Base-by-base conservation (phyloP, 495 filamentous ascomycete species). In the Viridothelium virens region DNA sequence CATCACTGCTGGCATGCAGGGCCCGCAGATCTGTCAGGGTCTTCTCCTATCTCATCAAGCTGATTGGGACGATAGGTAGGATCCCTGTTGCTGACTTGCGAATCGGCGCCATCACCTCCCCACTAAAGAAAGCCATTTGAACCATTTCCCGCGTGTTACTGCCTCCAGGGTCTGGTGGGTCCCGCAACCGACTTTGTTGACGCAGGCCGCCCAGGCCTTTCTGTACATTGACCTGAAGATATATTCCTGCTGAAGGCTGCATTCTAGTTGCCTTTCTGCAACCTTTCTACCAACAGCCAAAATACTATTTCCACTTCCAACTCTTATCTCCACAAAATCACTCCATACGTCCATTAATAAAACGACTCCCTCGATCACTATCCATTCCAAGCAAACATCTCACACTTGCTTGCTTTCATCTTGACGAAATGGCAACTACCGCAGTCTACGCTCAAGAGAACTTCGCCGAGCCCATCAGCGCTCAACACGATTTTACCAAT, bases 401-500 rank as follows among this genome's bases (percentile, higher is more conserved):
- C 48, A 53, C 25, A 11, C n/a, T 46, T 16, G 10, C 48, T 16
- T 53, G 12, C 14, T 36, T 7, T 9, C 53, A 36, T 53, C 48
- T n/a, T 5, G 36, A 59, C n/a, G 3, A 59, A 18, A 36, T 36
- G n/a, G 31, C 53, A 7, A 3, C 53, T 36, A 34, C 53, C 36
- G 61, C 61, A 66, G 73, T 71, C 48, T 77, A 71, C 69, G 48
- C 72, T 18, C 62, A 68, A 9, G 66, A 61, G 0, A 33, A 63
- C 50, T 72, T 68, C 64, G 67, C 68, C 31, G 68, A 72, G 41
- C 72, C 72, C 25, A 68, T 70, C 63, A 65, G 67, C 14, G 67
- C 70, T 33, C 71, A 73, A 41, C 69, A 76, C 53, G 71, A 71
- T 56, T 77, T 75, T 66, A 63, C 68, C n/a, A 69, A 71, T 33